Percentiles rank a stretch among this genome's conserved stretches.
phyloP scores from a whole-genome alignment of 257 asterid species.

The Verbascum thapsus region DNA sequence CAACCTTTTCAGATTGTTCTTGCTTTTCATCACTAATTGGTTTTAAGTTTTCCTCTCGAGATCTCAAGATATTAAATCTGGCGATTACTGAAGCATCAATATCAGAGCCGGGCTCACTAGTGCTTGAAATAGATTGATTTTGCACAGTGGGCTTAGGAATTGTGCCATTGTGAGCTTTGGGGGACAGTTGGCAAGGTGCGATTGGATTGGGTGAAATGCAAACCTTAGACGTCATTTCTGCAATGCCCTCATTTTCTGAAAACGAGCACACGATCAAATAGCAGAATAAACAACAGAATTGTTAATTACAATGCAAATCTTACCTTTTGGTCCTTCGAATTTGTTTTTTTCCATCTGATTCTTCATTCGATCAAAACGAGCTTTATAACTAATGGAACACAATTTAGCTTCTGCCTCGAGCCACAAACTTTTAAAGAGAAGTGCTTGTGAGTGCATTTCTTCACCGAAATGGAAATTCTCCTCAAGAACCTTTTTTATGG shows the following conservation, averaged over 20 bases:
- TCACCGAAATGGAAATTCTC: slow-evolving; percentile 63
- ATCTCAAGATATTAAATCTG: slow-evolving; percentile 52
- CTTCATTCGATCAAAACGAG: slow-evolving; percentile 80
- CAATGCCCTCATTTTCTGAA: slow-evolving; percentile 36
- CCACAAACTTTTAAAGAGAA: slow-evolving; percentile 82
- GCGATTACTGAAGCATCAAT: slow-evolving; percentile 53
- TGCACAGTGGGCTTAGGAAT: slow-evolving; percentile 17
- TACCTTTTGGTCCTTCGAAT: slow-evolving; percentile 53
- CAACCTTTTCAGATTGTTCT: slow-evolving; percentile 26
- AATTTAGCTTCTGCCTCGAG: slow-evolving; percentile 93
- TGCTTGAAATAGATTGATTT: slow-evolving; percentile 26
- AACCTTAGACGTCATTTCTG: slow-evolving; percentile 31
- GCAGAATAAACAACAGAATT: slow-evolving; percentile 7
- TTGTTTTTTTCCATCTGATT: slow-evolving; percentile 58
- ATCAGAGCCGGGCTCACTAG: slow-evolving; percentile 32
- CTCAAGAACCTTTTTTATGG: slow-evolving; percentile 72
- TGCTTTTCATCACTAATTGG: slow-evolving; percentile 25
- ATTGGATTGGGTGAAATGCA: slow-evolving; percentile 26
- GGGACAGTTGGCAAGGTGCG: slow-evolving; percentile 18
- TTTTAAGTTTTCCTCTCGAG: slow-evolving; percentile 33
- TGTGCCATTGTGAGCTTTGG: slow-evolving; percentile 23
- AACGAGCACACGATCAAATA: slow-evolving; percentile 32
- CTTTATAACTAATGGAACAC: slow-evolving; percentile 72
- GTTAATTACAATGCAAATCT: slow-evolving; percentile 22
- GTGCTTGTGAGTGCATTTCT: slow-evolving; percentile 63